A percentile compares a stretch with the other conserved stretches of the same genome.
Conservation (phyloP, 306 rosid species). For the Vicia villosa region DNA sequence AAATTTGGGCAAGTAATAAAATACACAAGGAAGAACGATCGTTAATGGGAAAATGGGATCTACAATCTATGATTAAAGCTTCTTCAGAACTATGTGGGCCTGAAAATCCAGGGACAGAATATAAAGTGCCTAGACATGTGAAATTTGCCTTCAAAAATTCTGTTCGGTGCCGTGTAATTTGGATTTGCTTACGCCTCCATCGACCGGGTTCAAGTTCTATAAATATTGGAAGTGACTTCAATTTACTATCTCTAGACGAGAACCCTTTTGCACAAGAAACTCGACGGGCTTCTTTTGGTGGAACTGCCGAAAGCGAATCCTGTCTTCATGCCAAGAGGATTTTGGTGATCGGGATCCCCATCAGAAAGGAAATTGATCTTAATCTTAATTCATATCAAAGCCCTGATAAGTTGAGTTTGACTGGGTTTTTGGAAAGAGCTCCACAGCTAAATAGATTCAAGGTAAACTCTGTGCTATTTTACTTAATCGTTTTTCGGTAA, state of each 20-base stretch:
- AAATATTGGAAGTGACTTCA: slow-evolving; percentile 67
- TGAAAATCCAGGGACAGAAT: slow-evolving; percentile 57
- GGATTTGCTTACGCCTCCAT: slow-evolving; percentile 84
- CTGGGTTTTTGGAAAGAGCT: slow-evolving; percentile 72
- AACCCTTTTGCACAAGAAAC: slow-evolving; percentile 78
- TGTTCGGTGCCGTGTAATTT: slow-evolving; percentile 86
- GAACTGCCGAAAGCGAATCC: slow-evolving; percentile 65
- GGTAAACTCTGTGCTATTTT: slow-evolving; percentile 49
- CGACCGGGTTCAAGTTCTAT: slow-evolving; percentile 82
- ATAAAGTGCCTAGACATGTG: slow-evolving; percentile 74
- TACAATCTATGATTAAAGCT: slow-evolving; percentile 67
- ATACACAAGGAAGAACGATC: slow-evolving; percentile 94
- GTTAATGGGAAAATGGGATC: slow-evolving; percentile 95
- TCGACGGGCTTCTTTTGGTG: slow-evolving; percentile 86
- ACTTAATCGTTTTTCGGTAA: slow-evolving; percentile 18
- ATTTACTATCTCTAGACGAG: slow-evolving; percentile 80
- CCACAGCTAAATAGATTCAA: slow-evolving; percentile 85
- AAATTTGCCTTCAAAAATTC: slow-evolving; percentile 81
- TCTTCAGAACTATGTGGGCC: slow-evolving; percentile 74
- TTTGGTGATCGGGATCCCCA: slow-evolving; percentile 72
- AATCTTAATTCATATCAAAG: slow-evolving; percentile 56
- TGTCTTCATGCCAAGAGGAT: slow-evolving; percentile 96
- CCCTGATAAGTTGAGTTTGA: slow-evolving; percentile 63
- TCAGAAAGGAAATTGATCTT: slow-evolving; percentile 59
- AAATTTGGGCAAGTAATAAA: slow-evolving; percentile 94